Evolutionary conservation across 768 basidiomycete species (phyloP), one percentile per base, ranked within the genome.

Genomic region (Auriscalpium microsporum): DNA sequence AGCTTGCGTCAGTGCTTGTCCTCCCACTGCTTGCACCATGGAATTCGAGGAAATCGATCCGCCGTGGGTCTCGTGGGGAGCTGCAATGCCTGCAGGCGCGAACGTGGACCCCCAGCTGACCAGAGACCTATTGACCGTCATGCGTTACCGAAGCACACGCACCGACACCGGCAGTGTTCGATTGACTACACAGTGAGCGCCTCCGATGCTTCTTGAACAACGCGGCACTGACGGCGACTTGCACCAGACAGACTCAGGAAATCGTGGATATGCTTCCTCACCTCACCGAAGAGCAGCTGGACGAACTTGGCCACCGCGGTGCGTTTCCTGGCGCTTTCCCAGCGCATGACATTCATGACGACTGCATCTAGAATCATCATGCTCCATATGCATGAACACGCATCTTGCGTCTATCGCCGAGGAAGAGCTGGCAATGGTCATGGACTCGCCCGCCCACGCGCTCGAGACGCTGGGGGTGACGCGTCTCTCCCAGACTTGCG

Each of bases 391-490:
- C 67, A 77, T 85, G 58, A 84, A 78, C 36, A 72, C 86, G 0
- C 83, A 84, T 62, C 73, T 78, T n/a, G 79, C 85, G 10, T 71
- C 86, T 16, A 67, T 91, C 21, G 78, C 87, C 1, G 86, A 90
- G 60, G 86, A 92, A 68, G 28, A 28, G 7, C 76, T 76, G 50
- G 86, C 86, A 0, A 63, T 71, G 21, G 89, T 76, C 8, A 86
- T 90, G 83, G 87, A 90, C 63, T 86, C 87, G 1, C 87, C 88
- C 4, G 86, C 87, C 9, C 78, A 85, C 57, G 78, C 86, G 14
- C 60, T 73, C n/a, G 84, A 88, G 58, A 76, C 82, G 38, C 68
- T 86, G 1, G 90, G 90, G 3, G 81, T 90, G 19, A 87, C 87
- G 19, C 78, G 73, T 60, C 69, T 92, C 21, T 50, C 37, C 11